Conservation (phyloP, 176 grass and related monocot species). For the Rhynchospora tenuis region DNA sequence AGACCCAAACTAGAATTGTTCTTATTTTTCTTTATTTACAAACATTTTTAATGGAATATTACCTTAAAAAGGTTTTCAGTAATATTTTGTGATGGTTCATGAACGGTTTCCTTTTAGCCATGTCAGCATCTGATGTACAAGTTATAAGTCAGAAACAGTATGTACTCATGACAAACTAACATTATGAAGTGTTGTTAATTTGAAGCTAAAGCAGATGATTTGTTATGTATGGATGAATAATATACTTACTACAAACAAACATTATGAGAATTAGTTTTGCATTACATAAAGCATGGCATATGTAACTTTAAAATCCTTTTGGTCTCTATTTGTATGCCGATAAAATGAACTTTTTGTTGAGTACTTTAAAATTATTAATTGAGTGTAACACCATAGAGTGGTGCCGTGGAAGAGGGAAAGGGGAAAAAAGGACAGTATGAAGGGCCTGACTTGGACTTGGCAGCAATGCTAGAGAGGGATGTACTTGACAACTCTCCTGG, state of each 20-base stretch:
- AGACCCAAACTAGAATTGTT: neutral
- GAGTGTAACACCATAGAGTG: constrained; percentile 38
- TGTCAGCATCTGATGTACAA: too few species aligned
- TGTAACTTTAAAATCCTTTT: neutral
- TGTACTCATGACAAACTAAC: too few species aligned
- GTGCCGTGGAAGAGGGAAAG: constrained; percentile 71
- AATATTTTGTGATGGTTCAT: too few species aligned
- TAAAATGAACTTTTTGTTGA: constrained; percentile 8
- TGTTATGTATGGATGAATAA: neutral
- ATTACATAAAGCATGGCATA: neutral
- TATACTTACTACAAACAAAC: neutral
- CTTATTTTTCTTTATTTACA: too few species aligned
- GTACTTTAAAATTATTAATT: constrained; percentile 16
- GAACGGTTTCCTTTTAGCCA: too few species aligned
- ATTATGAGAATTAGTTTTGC: neutral
- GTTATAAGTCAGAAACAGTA: too few species aligned
- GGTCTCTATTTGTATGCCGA: neutral
- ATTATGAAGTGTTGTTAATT: neutral
- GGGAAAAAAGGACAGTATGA: constrained; percentile 74
- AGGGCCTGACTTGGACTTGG: constrained; percentile 82
- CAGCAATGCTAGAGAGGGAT: constrained; percentile 91
- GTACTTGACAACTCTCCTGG: constrained; percentile 83
- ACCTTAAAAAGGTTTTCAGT: too few species aligned
- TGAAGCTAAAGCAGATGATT: neutral
- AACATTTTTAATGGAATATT: too few species aligned